These are phyloP conservation scores for Nigrospora osmanthi DNA, from an alignment of 2,329 filamentous ascomycete species.

Conservation along the genomic window DNA sequence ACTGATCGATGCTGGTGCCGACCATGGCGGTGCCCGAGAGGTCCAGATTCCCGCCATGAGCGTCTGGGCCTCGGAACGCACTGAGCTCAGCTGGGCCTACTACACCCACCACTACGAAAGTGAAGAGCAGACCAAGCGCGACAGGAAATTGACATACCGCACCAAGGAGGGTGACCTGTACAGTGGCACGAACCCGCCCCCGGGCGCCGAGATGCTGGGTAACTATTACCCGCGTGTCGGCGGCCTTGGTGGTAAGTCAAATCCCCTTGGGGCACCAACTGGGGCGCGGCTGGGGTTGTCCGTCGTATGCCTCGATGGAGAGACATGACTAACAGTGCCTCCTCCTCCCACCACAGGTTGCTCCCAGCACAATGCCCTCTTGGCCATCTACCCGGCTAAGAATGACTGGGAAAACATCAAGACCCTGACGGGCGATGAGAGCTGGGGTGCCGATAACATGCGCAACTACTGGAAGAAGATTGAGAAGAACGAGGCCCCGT, in stretches of 20 bases:
- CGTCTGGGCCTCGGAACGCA: conserved; percentile 34
- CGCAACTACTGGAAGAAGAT: conserved; percentile 48
- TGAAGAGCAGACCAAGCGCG: conserved; percentile 21
- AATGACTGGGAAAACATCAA: conserved; percentile 53
- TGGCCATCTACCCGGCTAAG: conserved; percentile 49
- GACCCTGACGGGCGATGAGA: conserved; percentile 48
- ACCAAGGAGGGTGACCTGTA: conserved; percentile 9
- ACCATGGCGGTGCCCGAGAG: conserved; percentile 31
- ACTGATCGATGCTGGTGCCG: conserved; percentile 48
- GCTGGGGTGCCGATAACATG: conserved; percentile 53
- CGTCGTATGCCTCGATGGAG: too few relatives aligned
- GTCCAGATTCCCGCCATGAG: conserved; percentile 40
- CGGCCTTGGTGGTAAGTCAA: conserved; percentile 22
- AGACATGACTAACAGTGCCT: too few relatives aligned
- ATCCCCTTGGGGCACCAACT: background rate
- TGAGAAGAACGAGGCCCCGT: conserved; percentile 47
- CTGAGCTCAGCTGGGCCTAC: conserved; percentile 26
- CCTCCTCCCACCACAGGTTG: conserved; percentile 24
- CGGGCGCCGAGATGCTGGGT: conserved; percentile 9
- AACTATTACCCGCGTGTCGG: conserved; percentile 14
- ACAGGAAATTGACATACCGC: conserved; percentile 40
- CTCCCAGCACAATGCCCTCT: conserved; percentile 53
- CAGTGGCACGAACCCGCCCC: conserved; percentile 8
- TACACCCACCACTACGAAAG: conserved; percentile 6
- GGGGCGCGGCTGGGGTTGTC: conserved; percentile 33